phyloP scores from a whole-genome alignment of 1,284 basidiomycete species.

The Ustilago nuda region DNA sequence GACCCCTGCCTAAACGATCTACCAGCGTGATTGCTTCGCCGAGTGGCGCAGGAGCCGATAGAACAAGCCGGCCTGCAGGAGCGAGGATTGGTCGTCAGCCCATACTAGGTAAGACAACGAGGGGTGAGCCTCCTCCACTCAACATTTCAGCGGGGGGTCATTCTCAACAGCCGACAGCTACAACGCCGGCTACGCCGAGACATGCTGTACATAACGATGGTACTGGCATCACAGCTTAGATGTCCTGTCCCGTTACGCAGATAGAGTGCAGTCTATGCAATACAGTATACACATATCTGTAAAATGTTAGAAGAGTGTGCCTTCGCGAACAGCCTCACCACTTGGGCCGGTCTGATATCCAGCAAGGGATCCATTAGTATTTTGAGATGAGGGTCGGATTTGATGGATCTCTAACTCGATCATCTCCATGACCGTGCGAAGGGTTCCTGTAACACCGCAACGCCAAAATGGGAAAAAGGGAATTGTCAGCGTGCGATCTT shows the following conservation, averaged over 20 bases:
- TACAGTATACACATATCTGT: neutral
- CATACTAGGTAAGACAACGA: neutral
- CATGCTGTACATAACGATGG: constrained; percentile 5
- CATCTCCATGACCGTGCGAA: constrained; percentile 52
- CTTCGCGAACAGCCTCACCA: constrained; percentile 22
- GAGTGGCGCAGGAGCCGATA: constrained; percentile 1
- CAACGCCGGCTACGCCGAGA: constrained; percentile 27
- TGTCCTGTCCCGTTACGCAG: neutral
- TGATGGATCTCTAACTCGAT: constrained; percentile 50
- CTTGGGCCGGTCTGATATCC: neutral
- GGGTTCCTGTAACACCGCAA: constrained; percentile 21
- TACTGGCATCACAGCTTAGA: constrained; percentile 17
- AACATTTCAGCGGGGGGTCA: constrained; percentile 7
- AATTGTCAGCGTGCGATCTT: neutral
- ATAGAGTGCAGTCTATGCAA: neutral
- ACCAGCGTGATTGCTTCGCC: constrained; percentile 13
- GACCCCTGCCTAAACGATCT: constrained; percentile 28
- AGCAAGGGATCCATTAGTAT: neutral
- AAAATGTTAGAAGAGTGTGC: constrained; percentile 31
- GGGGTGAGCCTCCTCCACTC: constrained; percentile 11
- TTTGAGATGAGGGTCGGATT: constrained; percentile 8
- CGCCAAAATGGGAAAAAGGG: neutral
- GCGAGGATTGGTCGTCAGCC: constrained; percentile 11
- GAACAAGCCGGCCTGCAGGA: constrained; percentile 16
- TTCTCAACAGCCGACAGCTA: constrained; percentile 10